Evolutionary conservation across 2,329 filamentous ascomycete species (phyloP), one percentile per base, ranked within the genome.

Genomic region (Aureobasidium sp.): DNA sequence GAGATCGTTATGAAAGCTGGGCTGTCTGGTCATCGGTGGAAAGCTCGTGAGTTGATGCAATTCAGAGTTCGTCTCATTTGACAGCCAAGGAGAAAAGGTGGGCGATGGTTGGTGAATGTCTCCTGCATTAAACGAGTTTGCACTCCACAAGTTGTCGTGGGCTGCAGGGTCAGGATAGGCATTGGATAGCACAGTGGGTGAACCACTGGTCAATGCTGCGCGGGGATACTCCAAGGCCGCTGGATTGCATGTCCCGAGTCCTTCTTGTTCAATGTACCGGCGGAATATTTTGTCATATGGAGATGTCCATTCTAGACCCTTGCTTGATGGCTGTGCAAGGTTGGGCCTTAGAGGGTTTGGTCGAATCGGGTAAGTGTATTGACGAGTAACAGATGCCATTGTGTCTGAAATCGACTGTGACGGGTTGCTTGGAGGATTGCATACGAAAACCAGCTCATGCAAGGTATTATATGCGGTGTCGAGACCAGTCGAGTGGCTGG

Each of bases 211-310:
- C 4, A 41, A 4, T 41, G 21, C 25, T 34, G 12, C 37, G 5
- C 12, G 27, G 3, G 48, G 48, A 17, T 32, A 70, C 61, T 71
- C 71, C 60, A 72, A 69, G 56, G 61, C 71, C 69, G 57, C 71
- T 70, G 59, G 76, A 74, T 66, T 74, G 73, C 58, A 72, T 67
- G 56, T 68, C 60, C 71, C 71, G 57, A 76, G 72, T 53, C 81
- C 79, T 39, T 65, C 62, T 67, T 78, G 75, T 59, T 80, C 75
- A 66, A 83, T 73, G 64, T 80, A 83, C 65, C 82, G 76, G 62
- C 81, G 79, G 71, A 85, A 83, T 67, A 84, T 73, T 65, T 79
- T 77, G 68, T 78, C 77, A 67, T 75, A 76, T 56, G 79, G 72
- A 64, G 81, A 79, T 60, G 77, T 73, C 70, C 76, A 76, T 54